Conservation (phyloP, 225 moss, liverwort and hornwort genomes). For the Marchantia polymorpha region DNA sequence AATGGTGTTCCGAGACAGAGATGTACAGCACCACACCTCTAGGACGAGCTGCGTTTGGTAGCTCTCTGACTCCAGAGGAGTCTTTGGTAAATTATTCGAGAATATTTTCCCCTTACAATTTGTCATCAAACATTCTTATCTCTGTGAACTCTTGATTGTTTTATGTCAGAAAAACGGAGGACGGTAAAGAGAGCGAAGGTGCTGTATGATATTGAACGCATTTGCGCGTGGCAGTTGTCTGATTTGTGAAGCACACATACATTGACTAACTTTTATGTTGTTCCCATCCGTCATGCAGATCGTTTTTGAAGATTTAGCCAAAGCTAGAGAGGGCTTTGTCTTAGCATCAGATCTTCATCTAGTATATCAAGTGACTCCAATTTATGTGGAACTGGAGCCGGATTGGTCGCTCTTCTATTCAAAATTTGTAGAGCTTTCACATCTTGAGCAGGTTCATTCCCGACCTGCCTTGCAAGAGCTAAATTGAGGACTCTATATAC, state of each 20-base stretch:
- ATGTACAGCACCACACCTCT: conserved; percentile 79
- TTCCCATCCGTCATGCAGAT: conserved; percentile 41
- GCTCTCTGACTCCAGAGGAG: conserved; percentile 95
- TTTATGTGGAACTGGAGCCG: conserved; percentile 89
- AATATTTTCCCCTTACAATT: not conserved
- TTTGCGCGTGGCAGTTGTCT: not conserved
- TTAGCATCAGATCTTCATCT: conserved; percentile 96
- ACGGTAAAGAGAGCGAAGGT: no score
- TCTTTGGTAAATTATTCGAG: conserved; percentile 59
- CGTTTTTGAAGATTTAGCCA: conserved; percentile 90
- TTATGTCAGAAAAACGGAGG: no score
- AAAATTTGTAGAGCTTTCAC: conserved; percentile 87
- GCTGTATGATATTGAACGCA: no score
- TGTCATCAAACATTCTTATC: not conserved
- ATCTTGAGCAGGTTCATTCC: conserved; percentile 87
- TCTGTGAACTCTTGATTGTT: not conserved
- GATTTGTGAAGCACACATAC: not conserved
- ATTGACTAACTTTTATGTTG: not conserved
- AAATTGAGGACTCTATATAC: no score
- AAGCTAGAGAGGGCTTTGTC: conserved; percentile 92
- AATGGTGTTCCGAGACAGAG: conserved; percentile 64
- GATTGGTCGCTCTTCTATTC: conserved; percentile 89
- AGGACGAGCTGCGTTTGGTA: conserved; percentile 96
- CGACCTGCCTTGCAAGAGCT: conserved; percentile 12
- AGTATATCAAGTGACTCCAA: conserved; percentile 93